Base-by-base conservation (phyloP, 306 rosid genomes). In the Quercus ilex region DNA sequence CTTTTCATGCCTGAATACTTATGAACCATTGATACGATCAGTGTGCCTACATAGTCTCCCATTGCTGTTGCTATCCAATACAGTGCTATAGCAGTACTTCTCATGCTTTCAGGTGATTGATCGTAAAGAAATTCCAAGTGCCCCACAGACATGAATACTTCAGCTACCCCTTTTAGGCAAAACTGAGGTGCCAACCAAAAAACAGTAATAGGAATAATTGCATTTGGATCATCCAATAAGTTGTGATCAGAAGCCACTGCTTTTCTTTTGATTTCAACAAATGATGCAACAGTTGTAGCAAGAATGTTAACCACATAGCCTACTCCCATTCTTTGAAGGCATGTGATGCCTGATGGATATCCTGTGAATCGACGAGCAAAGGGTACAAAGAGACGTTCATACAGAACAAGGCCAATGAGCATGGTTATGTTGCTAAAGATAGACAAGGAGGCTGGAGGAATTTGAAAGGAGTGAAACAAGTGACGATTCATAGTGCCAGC, bases 141-240 rank as follows among this genome's bases (percentile, higher is more conserved):
- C 13, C 94, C 97, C 1, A 92, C 97, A 6, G 90, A 85, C 91
- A 83, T 87, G 86, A 94, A 94, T 12, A 88, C 89, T 28, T 92
- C 96, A 13, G 85, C 92, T 1, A 89, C 13, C 21, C 98, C 97
- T 41, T 92, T 91, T 0, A 94, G 51, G 69, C 85, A 87, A 77
- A 76, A 90, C 51, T 90, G 98, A 14, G 98, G 98, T 13, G 90
- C 88, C 82, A 94, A 64, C 97, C 94, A 92, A 28, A 94, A 94
- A 46, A 88, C 98, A 73, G 91, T 88, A 1, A 92, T 78, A 31
- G 96, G 96, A 55, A 92, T 86, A 12, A 51, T 75, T 0, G 96
- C 91, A 52, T 82, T 86, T 17, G 98, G 91, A 51, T 78, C 38
- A 77, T 92, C 93, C 59, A 92, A 52, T n/a, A 94, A 84, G 60